phyloP scores from a whole-genome alignment of 805 yeast species.

The Zygosaccharomyces siamensis region DNA sequence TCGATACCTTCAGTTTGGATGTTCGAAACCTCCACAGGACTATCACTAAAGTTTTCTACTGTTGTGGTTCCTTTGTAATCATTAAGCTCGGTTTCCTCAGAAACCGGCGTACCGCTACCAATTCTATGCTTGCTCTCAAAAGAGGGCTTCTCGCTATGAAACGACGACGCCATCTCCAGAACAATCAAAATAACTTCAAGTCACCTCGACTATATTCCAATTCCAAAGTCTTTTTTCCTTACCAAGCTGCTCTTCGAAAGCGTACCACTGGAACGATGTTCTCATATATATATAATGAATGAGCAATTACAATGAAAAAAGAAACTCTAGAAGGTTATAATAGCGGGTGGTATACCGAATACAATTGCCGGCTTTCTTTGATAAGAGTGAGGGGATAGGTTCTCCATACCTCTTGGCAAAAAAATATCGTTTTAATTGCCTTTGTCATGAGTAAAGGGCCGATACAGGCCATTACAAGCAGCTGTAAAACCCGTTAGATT shows the following conservation, averaged over 20 bases:
- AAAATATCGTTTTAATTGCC: background rate
- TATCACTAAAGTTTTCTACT: background rate
- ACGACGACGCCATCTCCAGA: background rate
- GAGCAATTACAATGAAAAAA: no score
- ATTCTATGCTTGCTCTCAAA: background rate
- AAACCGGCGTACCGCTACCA: background rate
- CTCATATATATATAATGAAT: no score
- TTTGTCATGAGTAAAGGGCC: background rate
- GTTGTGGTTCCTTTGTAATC: constrained; percentile 1
- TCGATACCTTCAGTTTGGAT: constrained; percentile 24
- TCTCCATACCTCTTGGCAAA: background rate
- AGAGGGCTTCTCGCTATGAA: background rate
- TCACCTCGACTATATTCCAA: no score
- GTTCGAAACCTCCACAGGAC: constrained; percentile 2
- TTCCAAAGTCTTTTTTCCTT: no score
- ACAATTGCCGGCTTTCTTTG: background rate
- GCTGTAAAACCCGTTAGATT: background rate
- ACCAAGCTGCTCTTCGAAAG: no score
- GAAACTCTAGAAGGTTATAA: no score
- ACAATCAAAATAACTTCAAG: no score
- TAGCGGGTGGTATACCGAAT: no score
- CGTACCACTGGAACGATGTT: no score
- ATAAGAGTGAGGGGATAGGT: background rate
- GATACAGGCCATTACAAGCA: background rate
- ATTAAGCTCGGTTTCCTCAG: background rate